Base-by-base conservation (phyloP, 2,329 filamentous ascomycete species). In the Escovopsis sp. region DNA sequence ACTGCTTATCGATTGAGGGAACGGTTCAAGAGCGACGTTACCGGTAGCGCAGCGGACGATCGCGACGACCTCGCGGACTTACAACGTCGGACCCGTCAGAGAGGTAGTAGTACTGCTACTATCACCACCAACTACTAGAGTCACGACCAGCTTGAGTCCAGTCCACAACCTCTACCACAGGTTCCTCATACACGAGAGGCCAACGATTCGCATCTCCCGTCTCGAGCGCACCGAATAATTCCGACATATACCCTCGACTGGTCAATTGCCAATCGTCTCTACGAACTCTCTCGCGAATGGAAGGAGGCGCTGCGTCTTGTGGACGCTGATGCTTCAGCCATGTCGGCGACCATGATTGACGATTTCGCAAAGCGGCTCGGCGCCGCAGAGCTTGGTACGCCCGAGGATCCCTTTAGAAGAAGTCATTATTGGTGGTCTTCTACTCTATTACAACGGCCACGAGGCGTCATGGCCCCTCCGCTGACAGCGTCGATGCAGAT, bases 341-440 rank as follows among this genome's bases (percentile, higher is more conserved):
- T 80, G 76, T 72, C 75, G 64, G 67, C 65, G 48, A 70, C 65
- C 53, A 69, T 67, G 52, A 73, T 80, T 55, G 77, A 81, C 49
- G 71, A 80, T 62, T 72, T 77, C 56, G 70, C 78, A 50, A 73
- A 72, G 64, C 71, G 72, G 60, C 66, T 79, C 49, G 69, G 67
- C 55, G 65, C 65, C 40, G 60, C 68, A 45, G 75, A 79, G 49
- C 68, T 66, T 56, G 74, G 72, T 77, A 67, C 47, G 63, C 49
- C 43, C 7, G 9, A 26, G 10, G 1, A 30, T 30, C 6, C 28
- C 28, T 10, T 30, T 10, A 2, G 10, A 15, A 15, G 15, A 15
- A 15, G 15, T 30, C 28, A 6, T 10, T 6, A 10, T 6, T 10
- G 28, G 28, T 10, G 28, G 6, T 30, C 28, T 10, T 10, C 28